phyloP scores from a whole-genome alignment of 2,329 filamentous ascomycete species.

The Paradendryphiella salina region DNA sequence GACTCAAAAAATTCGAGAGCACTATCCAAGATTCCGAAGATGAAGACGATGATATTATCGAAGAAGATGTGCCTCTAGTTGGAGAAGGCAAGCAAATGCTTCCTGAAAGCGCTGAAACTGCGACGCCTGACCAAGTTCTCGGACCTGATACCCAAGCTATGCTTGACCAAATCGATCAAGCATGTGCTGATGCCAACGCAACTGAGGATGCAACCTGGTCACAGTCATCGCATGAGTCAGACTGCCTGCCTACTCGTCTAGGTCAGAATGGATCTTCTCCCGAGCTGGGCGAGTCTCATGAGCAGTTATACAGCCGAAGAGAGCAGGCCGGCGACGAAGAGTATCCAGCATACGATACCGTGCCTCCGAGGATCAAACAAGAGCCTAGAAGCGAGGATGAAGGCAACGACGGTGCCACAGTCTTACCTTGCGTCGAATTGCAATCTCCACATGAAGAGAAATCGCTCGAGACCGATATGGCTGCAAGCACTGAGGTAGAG shows the following conservation, averaged over 20 bases:
- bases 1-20: constrained; percentile 32
- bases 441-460: not conserved
- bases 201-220: not conserved
- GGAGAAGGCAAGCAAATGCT: constrained; percentile 10
- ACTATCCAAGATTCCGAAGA: constrained; percentile 43
- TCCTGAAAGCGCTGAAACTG: not conserved
- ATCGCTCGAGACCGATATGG: not conserved
- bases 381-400: constrained; percentile 10
- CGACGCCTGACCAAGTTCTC: constrained; percentile 9
- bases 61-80: constrained; percentile 16
- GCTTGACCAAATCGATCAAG: constrained; percentile 31
- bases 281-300: constrained; percentile 25
- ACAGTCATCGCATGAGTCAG: constrained; percentile 16
- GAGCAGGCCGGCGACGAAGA: not conserved
- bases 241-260: not conserved
- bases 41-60: constrained; percentile 31
- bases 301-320: not conserved
- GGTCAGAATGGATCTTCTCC: constrained; percentile 15
- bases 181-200: constrained; percentile 23
- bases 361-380: not conserved
- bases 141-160: constrained; percentile 36
- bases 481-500: not conserved
- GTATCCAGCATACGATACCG: not conserved
- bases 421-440: not conserved
- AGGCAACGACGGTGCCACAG: not conserved